Evolutionary conservation across 306 rosid species (phyloP), one percentile per base, ranked within the genome.

Genomic region (Cicer yamashitae): DNA sequence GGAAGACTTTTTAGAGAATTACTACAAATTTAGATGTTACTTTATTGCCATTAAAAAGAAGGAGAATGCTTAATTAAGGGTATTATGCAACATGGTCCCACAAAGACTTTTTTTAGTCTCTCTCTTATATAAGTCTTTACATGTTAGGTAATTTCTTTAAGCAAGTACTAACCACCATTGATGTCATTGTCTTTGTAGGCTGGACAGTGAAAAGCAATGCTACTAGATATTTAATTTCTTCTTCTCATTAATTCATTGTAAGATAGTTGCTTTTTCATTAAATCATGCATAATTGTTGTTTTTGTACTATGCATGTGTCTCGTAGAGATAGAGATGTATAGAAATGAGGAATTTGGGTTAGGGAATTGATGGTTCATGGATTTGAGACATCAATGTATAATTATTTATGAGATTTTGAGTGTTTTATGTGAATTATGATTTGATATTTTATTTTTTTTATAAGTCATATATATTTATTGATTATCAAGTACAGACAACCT

Each of bases 81-180:
- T 8, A 13, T 71, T 56, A 48, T 22, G 25, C 51, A 77, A 12
- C 50, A 73, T 68, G 83, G 69, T 70, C 74, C 81, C 44, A 56
- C 73, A 73, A 67, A 65, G n/a, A 20, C 50, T 78, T 73, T 82
- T 61, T 73, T 73, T 52, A 10, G 45, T 74, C 64, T 67, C 44
- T 46, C 45, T 48, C 76, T 3, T 17, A 30, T 41, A 8, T 60
- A 38, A 43, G 48, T 78, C 47, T 47, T 82, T 71, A 37, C 53
- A n/a, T 25, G 22, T 65, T 6, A 50, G 46, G 34, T 67, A 22
- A 20, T 67, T 61, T 73, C 57, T 43, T 60, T 25, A 39, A 74
- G 43, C 58, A 69, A 71, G 18, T 13, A 53, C 58, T 68, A 78
- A 83, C 81, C 46, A 45, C 74, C 75, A 10, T 47, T 74, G 37